Evolutionary conservation across 805 yeast species (phyloP).

Genomic region (Ogataea degrootiae): DNA sequence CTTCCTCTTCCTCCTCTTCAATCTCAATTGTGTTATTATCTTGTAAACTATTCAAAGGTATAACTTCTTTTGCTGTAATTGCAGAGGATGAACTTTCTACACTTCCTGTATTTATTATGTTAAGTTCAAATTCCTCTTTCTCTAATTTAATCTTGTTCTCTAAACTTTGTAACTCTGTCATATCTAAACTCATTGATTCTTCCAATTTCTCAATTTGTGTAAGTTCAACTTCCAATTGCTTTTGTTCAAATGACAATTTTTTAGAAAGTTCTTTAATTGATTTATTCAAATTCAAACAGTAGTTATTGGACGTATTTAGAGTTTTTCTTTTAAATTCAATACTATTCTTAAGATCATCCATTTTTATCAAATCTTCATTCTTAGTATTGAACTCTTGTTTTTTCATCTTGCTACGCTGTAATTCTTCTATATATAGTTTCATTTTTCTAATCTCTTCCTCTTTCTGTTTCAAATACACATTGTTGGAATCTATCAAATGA

Average conservation of each 20-base stretch:
- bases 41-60: not conserved
- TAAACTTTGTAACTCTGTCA: constrained; percentile 3
- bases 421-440: constrained; percentile 14
- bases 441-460: constrained; percentile 16
- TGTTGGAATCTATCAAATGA: constrained; percentile 1
- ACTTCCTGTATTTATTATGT: constrained; percentile 39
- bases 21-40: not conserved
- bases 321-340: constrained; percentile 4
- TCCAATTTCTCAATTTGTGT: constrained; percentile 6
- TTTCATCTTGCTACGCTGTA: constrained; percentile 7
- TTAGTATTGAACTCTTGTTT: not conserved
- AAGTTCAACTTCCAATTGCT: constrained; percentile 8
- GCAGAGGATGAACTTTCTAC: not conserved
- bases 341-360: constrained; percentile 1
- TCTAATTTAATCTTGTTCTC: constrained; percentile 8
- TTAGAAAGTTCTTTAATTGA: constrained; percentile 6
- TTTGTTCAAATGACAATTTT: constrained; percentile 5
- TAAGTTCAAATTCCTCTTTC: constrained; percentile 48
- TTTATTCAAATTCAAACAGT: constrained; percentile 11
- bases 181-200: constrained; percentile 1
- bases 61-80: not conserved
- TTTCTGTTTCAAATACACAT: constrained; percentile 6
- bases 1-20: constrained; percentile 31
- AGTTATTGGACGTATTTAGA: constrained; percentile 5
- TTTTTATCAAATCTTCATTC: not conserved